Base-by-base conservation (phyloP, 2,329 filamentous ascomycete species). In the Coniochaeta sp. region DNA sequence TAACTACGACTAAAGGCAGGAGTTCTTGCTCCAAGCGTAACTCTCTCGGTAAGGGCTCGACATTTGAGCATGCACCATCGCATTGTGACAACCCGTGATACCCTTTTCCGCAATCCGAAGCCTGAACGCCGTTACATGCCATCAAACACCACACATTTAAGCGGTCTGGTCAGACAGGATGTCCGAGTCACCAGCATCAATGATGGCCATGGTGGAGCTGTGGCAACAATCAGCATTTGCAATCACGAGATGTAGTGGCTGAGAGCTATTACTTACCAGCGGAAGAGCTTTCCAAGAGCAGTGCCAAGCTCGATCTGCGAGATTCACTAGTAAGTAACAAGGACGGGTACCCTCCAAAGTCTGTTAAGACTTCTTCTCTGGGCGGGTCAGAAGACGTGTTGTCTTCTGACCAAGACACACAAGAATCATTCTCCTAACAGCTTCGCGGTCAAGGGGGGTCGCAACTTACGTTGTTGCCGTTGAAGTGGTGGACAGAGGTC, bases 121-220 rank as follows among this genome's bases (percentile, higher is more conserved):
- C 74, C 76, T 71, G 64, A 80, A 80, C 77, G 78, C 79, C 77
- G 68, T 72, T 64, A 63, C 64, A 68, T 70, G 66, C 67, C 67
- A 64, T 63, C 61, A 59, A 58, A 56, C 54, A 22, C 65, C 63
- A 63, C 50, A 58, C 59, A 61, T 16, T 79, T 88, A 89, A 72
- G 83, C 80, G 74, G 81, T 77, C 77, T 87, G 86, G 79, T 91
- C 87, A 80, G 82, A 88, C 72, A 99, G 86, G 79, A 99, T 99
- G 80, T 99, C 95, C 70, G 91, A 96, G 87, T 98, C 90, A 87
- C 93, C 95, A 76, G 93, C 92, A 80, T 99, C 95, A 69, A 98
- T 83, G 76, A 98, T 89, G 71, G 93, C 89, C 90, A 99, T 96
- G 80, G 93, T 96, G 69, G 91, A 93, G 88, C 54, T 57, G 34